Evolutionary conservation across 1,284 basidiomycete genomes (phyloP), one percentile per base, ranked within the genome.

Genomic region (Vanrija sp.): DNA sequence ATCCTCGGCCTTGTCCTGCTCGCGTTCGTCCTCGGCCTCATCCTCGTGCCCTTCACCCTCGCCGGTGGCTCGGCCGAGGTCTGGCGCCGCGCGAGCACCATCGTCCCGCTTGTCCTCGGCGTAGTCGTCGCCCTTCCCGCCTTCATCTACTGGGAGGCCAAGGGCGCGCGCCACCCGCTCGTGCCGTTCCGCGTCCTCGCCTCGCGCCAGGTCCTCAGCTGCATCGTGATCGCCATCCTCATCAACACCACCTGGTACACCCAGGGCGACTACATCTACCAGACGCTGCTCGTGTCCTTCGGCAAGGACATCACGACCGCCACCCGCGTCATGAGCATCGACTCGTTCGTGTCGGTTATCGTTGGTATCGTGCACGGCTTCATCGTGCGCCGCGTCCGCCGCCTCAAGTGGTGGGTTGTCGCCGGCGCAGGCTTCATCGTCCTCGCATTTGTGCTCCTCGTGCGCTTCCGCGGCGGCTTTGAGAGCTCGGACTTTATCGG

Each of bases 181-280:
- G 51, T 78, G 23, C 75, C 78, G 15, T 75, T 74, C 62, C 59
- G 60, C 38, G 64, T 78, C 8, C 63, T 80, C 25, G 69, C 65
- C 49, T 71, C 78, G 49, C 68, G 76, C 23, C 72, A 67, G n/a
- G 67, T 79, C 38, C 50, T 73, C 43, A 72, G 70, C 44, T 71
- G 68, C 10, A 58, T 79, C 21, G 62, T 65, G 21, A 71, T 78
- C 50, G 78, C 65, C 49, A 51, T 73, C 45, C 65, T 79, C 47
- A 66, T 80, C 53, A 78, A 79, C 65, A 66, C 65, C 38, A 62
- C 70, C 1, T 76, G 75, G 74, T 78, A 76, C 62, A 64, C 70
- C 47, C 72, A 75, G 49, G 69, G 68, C 28, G 63, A 64, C 56
- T 77, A 78, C 65, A 63, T 77, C 10, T 75, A 73, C 67, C 70